Base-by-base conservation (phyloP, 2,329 filamentous ascomycete genomes). In the Hymenoscyphus fraxineus region DNA sequence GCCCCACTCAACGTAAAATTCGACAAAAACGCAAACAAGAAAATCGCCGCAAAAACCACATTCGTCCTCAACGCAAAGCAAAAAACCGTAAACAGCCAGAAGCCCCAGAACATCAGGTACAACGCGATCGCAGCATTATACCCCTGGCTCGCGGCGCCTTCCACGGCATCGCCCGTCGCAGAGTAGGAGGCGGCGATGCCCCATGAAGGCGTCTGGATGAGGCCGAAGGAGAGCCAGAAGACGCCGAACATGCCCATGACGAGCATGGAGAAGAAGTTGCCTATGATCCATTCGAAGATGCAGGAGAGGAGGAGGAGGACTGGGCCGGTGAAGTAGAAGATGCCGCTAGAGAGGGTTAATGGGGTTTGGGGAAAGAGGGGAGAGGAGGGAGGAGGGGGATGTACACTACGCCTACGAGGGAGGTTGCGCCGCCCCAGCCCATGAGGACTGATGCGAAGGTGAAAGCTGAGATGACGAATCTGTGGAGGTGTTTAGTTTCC, bases 221-320 rank as follows among this genome's bases (percentile, higher is more conserved):
- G 69, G 16, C 80, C 82, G 68, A 85, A 83, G 1, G 79, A 81
- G 3, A 83, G 75, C 68, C 68, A 71, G 80, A 81, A 84, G 71
- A 84, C 80, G 51, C 77, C 75, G 67, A 84, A 84, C 44, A 84
- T 76, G 3, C 79, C 80, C 74, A 81, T 81, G 0, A 82, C 79
- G 77, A 82, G 81, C 81, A 83, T 83, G 2, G 78, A 75, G 66
- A 81, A 80, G 76, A 81, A 81, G 68, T 81, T 81, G 6, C 78
- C 79, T 77, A 81, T 80, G 57, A 84, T 78, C 81, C 81, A 84
- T 66, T 83, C 80, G 66, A 82, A 83, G 6, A 84, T 78, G 63
- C 80, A 79, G 38, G 78, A 75, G 40, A 82, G 76, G 15, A 78
- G 70, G 6, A 83, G 75, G 57, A 83, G 77, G 13, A 83, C 70